Evolutionary conservation across 768 basidiomycete species (phyloP).

Genomic region (Pisolithus microcarpus): DNA sequence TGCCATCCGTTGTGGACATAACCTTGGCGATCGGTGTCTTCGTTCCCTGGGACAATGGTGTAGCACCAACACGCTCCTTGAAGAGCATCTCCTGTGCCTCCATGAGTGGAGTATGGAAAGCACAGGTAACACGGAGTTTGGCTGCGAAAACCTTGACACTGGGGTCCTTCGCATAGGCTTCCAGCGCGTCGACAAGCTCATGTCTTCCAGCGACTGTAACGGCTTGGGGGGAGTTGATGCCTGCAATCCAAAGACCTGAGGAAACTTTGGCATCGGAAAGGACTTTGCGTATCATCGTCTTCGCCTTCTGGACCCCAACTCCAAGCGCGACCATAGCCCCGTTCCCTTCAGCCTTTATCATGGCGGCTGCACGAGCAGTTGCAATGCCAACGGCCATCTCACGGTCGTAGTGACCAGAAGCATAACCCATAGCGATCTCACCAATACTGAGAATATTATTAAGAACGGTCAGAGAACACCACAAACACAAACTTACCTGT

Average conservation of each 20-base stretch:
- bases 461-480: slow-evolving; percentile 2
- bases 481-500: slow-evolving; percentile 15
- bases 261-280: slow-evolving; percentile 20
- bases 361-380: slow-evolving; percentile 30
- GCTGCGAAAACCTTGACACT: slow-evolving; percentile 20
- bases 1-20: slow-evolving; percentile 31
- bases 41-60: slow-evolving; percentile 14
- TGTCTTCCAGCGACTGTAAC: slow-evolving; percentile 28
- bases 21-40: slow-evolving; percentile 18
- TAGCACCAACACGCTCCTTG: slow-evolving; percentile 16
- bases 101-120: slow-evolving; percentile 32
- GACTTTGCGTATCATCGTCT: slow-evolving; percentile 27
- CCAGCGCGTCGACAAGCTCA: slow-evolving; percentile 26
- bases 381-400: slow-evolving; percentile 30
- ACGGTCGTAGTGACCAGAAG: slow-evolving; percentile 30
- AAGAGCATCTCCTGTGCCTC: slow-evolving; percentile 27
- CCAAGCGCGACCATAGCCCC: slow-evolving; percentile 31
- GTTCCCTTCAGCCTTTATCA: slow-evolving; percentile 29
- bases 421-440: slow-evolving; percentile 33
- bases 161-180: slow-evolving; percentile 21
- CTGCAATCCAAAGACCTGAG: slow-evolving; percentile 28
- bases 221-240: slow-evolving; percentile 32
- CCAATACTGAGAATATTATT: slow-evolving; percentile 17
- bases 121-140: slow-evolving; percentile 26
- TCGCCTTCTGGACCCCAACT: slow-evolving; percentile 26